Conservation (phyloP, 768 basidiomycete genomes). For the Lactarius vividus region DNA sequence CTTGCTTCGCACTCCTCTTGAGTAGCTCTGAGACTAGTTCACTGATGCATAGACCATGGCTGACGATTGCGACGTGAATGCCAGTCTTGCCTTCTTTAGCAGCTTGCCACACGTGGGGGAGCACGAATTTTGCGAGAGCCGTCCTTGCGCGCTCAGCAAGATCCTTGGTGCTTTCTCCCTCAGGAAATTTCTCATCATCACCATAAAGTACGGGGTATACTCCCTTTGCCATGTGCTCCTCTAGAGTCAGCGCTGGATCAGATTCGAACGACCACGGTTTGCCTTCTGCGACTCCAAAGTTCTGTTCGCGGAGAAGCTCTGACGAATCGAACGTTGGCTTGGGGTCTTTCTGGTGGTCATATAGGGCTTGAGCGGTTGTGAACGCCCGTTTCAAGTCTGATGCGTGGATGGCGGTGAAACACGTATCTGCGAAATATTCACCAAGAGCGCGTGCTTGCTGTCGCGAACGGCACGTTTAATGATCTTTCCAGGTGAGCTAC, state of each 20-base stretch:
- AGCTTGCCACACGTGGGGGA: constrained; percentile 52
- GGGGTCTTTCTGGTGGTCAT: constrained; percentile 45
- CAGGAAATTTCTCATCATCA: constrained; percentile 56
- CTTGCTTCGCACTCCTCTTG: constrained; percentile 39
- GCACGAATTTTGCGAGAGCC: constrained; percentile 49
- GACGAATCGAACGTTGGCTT: constrained; percentile 49
- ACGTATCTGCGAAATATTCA: constrained; percentile 45
- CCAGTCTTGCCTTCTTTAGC: constrained; percentile 39
- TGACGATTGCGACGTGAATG: constrained; percentile 63
- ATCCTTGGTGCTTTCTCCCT: constrained; percentile 70
- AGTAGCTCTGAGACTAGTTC: constrained; percentile 51
- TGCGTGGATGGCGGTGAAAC: constrained; percentile 56
- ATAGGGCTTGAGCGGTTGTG: constrained; percentile 58
- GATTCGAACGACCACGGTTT: constrained; percentile 42
- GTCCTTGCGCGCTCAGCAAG: constrained; percentile 52
- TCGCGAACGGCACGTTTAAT: background rate
- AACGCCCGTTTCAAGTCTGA: constrained; percentile 66
- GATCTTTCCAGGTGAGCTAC: background rate
- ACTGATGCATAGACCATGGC: constrained; percentile 70
- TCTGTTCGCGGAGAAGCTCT: constrained; percentile 59
- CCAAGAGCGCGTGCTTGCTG: constrained; percentile 48
- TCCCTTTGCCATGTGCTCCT: constrained; percentile 51
- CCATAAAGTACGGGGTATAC: constrained; percentile 50
- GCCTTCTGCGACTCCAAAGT: constrained; percentile 72
- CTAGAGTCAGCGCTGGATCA: constrained; percentile 29